phyloP scores from a whole-genome alignment of 805 yeast species.

The Ogataea paradorogensis region DNA sequence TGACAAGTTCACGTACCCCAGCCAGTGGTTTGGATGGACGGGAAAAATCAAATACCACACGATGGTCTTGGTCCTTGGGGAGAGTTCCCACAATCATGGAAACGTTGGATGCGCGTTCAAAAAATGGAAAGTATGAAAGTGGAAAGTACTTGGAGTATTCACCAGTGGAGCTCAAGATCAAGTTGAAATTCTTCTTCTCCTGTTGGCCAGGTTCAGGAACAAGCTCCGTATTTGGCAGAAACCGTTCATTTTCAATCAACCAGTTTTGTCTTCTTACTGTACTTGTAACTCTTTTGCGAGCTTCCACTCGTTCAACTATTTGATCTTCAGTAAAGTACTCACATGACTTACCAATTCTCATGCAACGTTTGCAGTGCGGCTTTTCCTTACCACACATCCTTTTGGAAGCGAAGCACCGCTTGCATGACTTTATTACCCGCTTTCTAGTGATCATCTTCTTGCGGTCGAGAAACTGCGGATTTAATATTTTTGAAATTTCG shows the following conservation, averaged over 20 bases:
- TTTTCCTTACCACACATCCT: conserved; percentile 21
- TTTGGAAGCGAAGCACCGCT: conserved; percentile 18
- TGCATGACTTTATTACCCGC: conserved; percentile 20
- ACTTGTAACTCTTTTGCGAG: conserved; percentile 1
- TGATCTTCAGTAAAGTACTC: conserved; percentile 21
- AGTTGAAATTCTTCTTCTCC: conserved; percentile 22
- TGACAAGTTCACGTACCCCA: conserved; percentile 6
- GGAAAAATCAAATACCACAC: conserved; percentile 20
- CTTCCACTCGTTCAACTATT: conserved; percentile 7
- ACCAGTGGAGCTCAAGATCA: conserved; percentile 22
- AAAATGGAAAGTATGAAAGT: conserved; percentile 19
- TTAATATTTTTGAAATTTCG: not conserved
- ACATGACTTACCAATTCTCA: conserved; percentile 12
- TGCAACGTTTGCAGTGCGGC: conserved; percentile 18
- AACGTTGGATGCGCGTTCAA: conserved; percentile 20
- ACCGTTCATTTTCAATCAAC: conserved; percentile 1
- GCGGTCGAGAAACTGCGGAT: conserved; percentile 3
- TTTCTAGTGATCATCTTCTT: conserved; percentile 14
- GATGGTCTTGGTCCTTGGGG: conserved; percentile 6
- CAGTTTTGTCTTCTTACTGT: not conserved
- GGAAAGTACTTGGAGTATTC: conserved; percentile 26
- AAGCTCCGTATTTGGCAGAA: conserved; percentile 13
- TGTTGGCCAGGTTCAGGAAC: conserved; percentile 14
- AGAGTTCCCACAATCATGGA: conserved; percentile 13
- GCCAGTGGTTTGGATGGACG: conserved; percentile 14